Evolutionary conservation across 1,284 basidiomycete genomes (phyloP).

Genomic region (Malassezia furfur): DNA sequence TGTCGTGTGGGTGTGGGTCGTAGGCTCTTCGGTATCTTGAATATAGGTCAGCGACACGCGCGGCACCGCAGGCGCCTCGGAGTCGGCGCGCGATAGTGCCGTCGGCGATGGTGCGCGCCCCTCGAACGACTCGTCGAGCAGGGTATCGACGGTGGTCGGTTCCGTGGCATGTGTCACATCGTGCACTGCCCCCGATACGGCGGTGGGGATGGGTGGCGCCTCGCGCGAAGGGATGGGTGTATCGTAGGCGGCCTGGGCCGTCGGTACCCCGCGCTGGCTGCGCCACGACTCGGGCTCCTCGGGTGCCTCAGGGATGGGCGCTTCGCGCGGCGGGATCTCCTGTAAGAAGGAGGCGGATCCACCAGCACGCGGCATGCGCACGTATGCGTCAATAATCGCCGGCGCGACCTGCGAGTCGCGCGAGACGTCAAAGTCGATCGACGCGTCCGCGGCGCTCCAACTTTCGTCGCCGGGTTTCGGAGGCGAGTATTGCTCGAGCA

Average conservation of each 20-base stretch:
- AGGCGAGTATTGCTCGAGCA: slow-evolving; percentile 18
- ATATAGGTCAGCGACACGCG: no score
- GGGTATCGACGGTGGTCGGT: not conserved
- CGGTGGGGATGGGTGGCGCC: not conserved
- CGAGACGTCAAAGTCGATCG: slow-evolving; percentile 6
- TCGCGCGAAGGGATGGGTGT: not conserved
- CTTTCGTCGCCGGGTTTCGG: not conserved
- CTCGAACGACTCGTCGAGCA: not conserved
- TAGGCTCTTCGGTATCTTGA: no score
- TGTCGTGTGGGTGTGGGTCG: no score
- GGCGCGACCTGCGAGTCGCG: slow-evolving; percentile 4
- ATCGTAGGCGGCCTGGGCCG: not conserved
- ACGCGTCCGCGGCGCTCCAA: not conserved
- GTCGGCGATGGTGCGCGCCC: no score
- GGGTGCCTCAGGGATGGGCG: not conserved
- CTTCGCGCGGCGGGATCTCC: not conserved
- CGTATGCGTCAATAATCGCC: not conserved
- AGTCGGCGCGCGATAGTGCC: not conserved
- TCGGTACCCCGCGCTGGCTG: not conserved
- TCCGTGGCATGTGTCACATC: not conserved
- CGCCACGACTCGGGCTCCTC: not conserved
- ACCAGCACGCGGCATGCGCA: not conserved
- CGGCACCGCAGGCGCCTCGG: not conserved
- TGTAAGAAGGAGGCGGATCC: not conserved
- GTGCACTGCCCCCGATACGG: not conserved